Conservation (phyloP, 2,329 filamentous ascomycete genomes). For the Sclerotinia subarctica region DNA sequence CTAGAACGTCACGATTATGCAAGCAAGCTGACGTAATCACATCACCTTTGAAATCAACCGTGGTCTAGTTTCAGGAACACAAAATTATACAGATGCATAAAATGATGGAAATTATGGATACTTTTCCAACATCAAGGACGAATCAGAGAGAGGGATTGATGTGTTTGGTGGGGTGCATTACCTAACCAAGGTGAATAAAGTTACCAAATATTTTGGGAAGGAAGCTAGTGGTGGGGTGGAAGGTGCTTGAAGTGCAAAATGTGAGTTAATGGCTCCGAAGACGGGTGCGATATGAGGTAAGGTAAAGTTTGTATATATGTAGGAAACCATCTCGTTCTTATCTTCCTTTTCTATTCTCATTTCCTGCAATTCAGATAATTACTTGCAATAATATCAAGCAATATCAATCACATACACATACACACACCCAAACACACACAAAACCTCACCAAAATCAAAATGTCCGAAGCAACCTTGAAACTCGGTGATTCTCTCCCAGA, state of each 20-base stretch:
- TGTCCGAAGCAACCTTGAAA: conserved; percentile 42
- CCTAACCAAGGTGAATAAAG: no score
- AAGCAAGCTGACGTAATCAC: conserved; percentile 10
- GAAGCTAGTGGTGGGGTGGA: conserved; percentile 8
- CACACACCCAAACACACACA: not conserved
- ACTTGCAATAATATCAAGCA: not conserved
- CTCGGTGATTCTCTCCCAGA: conserved; percentile 80
- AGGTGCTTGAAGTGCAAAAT: not conserved
- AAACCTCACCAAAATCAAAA: conserved; percentile 20
- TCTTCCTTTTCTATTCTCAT: not conserved
- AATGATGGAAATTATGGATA: not conserved
- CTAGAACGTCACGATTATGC: conserved; percentile 10
- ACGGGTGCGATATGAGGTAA: not conserved
- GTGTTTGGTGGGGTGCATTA: not conserved
- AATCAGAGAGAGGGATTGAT: not conserved
- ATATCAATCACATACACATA: not conserved
- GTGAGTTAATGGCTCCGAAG: conserved; percentile 1
- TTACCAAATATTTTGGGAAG: not conserved
- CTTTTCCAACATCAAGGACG: not conserved
- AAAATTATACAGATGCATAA: not conserved
- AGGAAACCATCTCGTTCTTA: not conserved
- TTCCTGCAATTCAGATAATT: no score
- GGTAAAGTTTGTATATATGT: not conserved
- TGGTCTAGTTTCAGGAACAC: not conserved
- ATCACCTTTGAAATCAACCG: conserved; percentile 6